These are phyloP conservation scores for Lathyrus tuberosus DNA, from an alignment of 306 rosid species.

Conservation along the genomic window DNA sequence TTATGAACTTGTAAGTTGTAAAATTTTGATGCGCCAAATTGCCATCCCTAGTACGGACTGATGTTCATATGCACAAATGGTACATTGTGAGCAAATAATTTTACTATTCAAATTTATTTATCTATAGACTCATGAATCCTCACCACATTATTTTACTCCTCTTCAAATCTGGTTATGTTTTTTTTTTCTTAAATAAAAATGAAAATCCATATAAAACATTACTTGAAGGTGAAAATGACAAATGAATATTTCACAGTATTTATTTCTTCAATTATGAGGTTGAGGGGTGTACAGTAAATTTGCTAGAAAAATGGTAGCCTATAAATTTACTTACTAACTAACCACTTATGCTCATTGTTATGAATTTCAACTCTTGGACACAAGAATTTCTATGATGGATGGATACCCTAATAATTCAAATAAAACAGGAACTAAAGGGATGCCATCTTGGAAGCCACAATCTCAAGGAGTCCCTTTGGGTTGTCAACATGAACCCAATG, in stretches of 20 bases:
- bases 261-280: neutral
- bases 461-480: slow-evolving; percentile 84
- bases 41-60: no score
- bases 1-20: no score
- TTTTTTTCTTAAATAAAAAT: no score
- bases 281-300: neutral
- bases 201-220: no score
- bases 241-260: neutral
- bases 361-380: neutral
- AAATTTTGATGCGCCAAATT: no score
- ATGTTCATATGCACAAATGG: no score
- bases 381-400: neutral
- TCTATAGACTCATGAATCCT: no score
- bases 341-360: neutral
- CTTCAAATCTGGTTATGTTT: no score
- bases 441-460: slow-evolving; percentile 70
- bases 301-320: neutral
- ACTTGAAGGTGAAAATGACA: neutral
- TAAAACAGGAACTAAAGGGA: slow-evolving; percentile 48
- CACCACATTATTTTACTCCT: no score
- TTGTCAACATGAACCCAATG: slow-evolving; percentile 98
- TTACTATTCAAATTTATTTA: no score
- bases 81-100: no score
- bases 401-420: slow-evolving; percentile 17
- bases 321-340: neutral